Conservation (phyloP, 2,329 filamentous ascomycete genomes). For the Leptographium wingfieldii region DNA sequence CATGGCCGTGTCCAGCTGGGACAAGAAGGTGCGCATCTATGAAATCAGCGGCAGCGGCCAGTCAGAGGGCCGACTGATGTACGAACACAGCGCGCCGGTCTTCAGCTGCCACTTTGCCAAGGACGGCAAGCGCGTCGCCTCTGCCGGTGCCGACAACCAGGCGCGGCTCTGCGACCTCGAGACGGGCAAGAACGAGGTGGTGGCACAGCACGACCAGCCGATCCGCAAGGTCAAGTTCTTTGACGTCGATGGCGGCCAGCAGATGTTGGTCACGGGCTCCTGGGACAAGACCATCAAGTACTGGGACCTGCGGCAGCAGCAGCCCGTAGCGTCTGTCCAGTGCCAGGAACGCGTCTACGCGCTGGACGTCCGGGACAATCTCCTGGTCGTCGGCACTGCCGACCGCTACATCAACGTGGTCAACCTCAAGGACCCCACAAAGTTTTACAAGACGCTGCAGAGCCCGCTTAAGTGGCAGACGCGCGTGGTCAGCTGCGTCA, state of each 20-base stretch:
- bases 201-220: constrained; percentile 75
- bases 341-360: constrained; percentile 76
- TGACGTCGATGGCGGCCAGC: constrained; percentile 53
- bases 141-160: constrained; percentile 81
- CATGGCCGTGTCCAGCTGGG: constrained; percentile 86
- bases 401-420: constrained; percentile 95
- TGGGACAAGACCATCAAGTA: constrained; percentile 90
- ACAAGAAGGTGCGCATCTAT: constrained; percentile 96
- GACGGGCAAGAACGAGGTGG: constrained; percentile 52
- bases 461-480: constrained; percentile 98
- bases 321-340: constrained; percentile 51
- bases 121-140: constrained; percentile 84
- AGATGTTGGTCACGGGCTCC: constrained; percentile 82
- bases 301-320: constrained; percentile 63
- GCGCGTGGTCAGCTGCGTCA: constrained; percentile 86
- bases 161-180: constrained; percentile 77
- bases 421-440: constrained; percentile 75
- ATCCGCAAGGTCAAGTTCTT: constrained; percentile 71
- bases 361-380: constrained; percentile 79
- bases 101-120: constrained; percentile 82
- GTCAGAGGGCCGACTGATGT: constrained; percentile 73
- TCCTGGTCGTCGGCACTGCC: constrained; percentile 84
- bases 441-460: constrained; percentile 92
- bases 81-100: constrained; percentile 77
- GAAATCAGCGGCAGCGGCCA: constrained; percentile 63